Conservation (phyloP, 2,329 filamentous ascomycete genomes). For the Aspergillus eucalypticola region DNA sequence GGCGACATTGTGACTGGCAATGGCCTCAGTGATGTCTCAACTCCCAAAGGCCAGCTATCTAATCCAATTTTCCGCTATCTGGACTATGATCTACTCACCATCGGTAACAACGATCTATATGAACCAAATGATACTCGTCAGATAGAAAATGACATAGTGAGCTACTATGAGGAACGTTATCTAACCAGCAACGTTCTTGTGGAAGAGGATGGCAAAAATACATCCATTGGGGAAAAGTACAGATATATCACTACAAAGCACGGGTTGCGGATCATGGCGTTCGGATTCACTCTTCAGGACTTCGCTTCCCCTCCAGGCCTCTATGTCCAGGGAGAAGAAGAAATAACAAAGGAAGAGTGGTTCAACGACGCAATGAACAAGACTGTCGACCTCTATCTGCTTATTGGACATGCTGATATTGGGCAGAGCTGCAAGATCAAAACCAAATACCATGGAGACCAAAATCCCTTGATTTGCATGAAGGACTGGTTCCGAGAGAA, state of each 20-base stretch:
- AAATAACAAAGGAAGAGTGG: background rate
- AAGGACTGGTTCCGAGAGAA: background rate
- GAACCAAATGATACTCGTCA: background rate
- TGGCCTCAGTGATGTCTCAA: background rate
- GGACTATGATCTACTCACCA: background rate
- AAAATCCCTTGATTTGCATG: background rate
- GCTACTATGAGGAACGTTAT: background rate
- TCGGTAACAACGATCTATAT: conserved; percentile 2
- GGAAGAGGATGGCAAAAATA: background rate
- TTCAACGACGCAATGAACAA: background rate
- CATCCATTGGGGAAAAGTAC: background rate
- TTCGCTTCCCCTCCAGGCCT: background rate
- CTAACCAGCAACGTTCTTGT: background rate
- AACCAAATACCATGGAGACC: background rate
- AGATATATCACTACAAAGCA: background rate
- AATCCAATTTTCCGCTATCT: background rate
- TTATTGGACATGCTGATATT: background rate
- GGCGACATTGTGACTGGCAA: conserved; percentile 1
- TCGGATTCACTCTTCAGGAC: background rate
- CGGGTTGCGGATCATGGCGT: background rate
- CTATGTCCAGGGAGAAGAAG: background rate
- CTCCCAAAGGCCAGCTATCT: background rate
- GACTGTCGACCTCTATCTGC: background rate
- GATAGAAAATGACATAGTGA: background rate
- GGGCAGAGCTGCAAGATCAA: background rate